These are phyloP conservation scores for Fraxinus anomala DNA, from an alignment of 257 asterid genomes.

Conservation along the genomic window DNA sequence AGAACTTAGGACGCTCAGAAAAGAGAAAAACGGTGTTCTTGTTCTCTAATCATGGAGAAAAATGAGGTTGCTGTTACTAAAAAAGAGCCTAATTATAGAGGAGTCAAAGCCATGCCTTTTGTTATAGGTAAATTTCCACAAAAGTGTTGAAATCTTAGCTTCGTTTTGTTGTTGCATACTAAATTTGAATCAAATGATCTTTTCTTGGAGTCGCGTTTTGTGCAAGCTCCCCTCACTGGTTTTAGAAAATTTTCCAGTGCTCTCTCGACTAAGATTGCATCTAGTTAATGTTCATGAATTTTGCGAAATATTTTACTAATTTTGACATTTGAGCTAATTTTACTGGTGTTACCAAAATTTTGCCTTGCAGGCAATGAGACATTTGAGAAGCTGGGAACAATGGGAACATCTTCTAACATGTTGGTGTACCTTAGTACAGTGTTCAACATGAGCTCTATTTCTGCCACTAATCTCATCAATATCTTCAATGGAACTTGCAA, in stretches of 20 bases:
- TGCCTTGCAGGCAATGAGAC: constrained; percentile 9
- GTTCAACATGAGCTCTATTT: not conserved
- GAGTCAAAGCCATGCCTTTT: not conserved
- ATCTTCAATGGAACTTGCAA: constrained; percentile 12
- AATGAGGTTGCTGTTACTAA: no score
- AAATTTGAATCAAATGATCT: not conserved
- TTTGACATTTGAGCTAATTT: constrained; percentile 1
- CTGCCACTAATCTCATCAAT: not conserved
- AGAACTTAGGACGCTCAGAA: no score
- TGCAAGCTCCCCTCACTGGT: not conserved
- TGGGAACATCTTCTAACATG: not conserved
- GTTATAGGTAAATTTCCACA: not conserved
- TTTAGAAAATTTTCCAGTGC: not conserved
- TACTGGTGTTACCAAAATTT: not conserved
- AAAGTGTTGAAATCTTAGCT: no score
- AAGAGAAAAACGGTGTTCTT: no score
- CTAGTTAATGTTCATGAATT: no score
- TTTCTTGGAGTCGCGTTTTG: not conserved
- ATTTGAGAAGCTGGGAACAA: constrained; percentile 16
- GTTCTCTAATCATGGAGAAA: no score
- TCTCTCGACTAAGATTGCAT: not conserved
- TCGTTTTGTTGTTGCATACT: not conserved
- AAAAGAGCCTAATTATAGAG: not conserved
- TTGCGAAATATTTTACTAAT: not conserved
- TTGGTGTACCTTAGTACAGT: constrained; percentile 3